Evolutionary conservation across 306 rosid species (phyloP).

Genomic region (Inga oerstediana): DNA sequence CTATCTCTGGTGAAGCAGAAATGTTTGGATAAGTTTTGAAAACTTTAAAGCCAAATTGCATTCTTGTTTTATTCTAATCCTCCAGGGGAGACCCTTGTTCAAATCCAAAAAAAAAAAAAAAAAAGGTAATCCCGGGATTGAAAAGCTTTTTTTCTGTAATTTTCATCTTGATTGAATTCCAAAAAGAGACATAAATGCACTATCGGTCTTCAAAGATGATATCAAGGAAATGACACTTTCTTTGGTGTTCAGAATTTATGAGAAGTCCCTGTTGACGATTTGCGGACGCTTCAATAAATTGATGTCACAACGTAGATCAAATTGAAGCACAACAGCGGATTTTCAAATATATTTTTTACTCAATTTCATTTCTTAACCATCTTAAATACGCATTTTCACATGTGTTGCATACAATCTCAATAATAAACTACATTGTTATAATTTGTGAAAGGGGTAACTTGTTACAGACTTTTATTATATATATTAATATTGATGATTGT

Average conservation of each 20-base stretch:
- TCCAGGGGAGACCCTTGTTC: background rate
- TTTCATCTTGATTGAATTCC: background rate
- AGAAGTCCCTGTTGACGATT: constrained; percentile 16
- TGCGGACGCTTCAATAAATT: background rate
- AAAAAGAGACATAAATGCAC: background rate
- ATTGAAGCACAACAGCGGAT: constrained; percentile 11
- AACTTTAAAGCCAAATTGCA: background rate
- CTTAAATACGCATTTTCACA: background rate
- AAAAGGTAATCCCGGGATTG: background rate
- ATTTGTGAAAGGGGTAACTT: background rate
- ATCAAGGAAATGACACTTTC: background rate
- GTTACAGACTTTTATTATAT: background rate
- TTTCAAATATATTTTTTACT: constrained; percentile 9
- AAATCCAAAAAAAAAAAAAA: no score
- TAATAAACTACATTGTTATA: background rate
- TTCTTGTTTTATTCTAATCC: background rate
- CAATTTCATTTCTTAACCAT: background rate
- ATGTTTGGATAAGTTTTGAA: background rate
- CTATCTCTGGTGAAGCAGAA: background rate
- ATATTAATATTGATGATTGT: background rate
- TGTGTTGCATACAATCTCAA: background rate
- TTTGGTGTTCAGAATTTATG: background rate
- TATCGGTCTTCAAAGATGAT: background rate
- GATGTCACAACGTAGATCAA: background rate
- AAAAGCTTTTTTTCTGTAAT: background rate